Evolutionary conservation across 257 asterid species (phyloP).

Genomic region (Schizonepeta tenuifolia): DNA sequence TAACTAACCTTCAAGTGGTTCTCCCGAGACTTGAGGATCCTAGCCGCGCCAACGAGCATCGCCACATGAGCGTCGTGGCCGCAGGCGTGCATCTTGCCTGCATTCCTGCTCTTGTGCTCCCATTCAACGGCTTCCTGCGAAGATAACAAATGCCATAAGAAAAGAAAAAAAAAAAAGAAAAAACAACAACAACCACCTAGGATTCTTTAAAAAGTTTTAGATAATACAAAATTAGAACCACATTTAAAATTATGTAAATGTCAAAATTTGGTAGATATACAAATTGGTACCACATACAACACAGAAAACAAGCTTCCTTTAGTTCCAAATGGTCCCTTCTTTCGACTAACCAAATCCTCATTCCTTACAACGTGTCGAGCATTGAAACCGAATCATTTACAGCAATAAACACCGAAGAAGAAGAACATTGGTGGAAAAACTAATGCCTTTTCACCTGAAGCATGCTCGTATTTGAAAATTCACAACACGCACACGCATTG

Average conservation of each 20-base stretch:
- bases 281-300: neutral
- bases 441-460: neutral
- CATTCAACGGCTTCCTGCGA: constrained; percentile 74
- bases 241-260: constrained; percentile 8
- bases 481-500: neutral
- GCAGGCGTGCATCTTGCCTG: constrained; percentile 82
- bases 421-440: neutral
- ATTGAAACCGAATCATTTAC: constrained; percentile 14
- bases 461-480: neutral
- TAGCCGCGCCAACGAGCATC: constrained; percentile 76
- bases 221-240: neutral
- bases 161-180: neutral
- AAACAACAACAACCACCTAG: no score
- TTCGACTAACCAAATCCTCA: neutral
- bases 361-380: constrained; percentile 33
- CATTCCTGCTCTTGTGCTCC: constrained; percentile 68
- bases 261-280: neutral
- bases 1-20: constrained; percentile 55
- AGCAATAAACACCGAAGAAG: neutral
- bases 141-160: neutral
- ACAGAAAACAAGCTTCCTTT: constrained; percentile 1
- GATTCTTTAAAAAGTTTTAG: neutral
- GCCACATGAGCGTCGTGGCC: constrained; percentile 84
- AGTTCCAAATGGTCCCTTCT: constrained; percentile 38
- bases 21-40: constrained; percentile 61